A percentile compares a stretch with the other conserved stretches of the same genome.
phyloP scores from a whole-genome alignment of 768 basidiomycete species.

The Boletus rubescentipes region DNA sequence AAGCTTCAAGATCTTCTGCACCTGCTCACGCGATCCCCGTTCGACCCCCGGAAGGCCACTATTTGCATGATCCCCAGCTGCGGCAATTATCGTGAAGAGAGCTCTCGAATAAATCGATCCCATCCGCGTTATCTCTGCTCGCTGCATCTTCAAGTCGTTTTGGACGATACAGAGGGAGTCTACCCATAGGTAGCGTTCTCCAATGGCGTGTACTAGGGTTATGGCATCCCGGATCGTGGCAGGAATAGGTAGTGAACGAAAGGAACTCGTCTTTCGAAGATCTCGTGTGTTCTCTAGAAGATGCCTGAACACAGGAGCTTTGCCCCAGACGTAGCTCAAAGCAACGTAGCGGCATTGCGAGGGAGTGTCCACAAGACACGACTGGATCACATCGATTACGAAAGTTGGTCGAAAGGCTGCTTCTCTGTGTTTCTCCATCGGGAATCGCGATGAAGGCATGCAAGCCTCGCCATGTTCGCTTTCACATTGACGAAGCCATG shows the following conservation, averaged over 20 bases:
- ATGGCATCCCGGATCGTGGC: conserved; percentile 26
- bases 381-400: conserved; percentile 16
- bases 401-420: too few relatives aligned
- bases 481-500: conserved; percentile 18
- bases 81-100: conserved; percentile 21
- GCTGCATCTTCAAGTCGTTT: conserved; percentile 14
- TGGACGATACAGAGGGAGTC: conserved; percentile 27
- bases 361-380: conserved; percentile 19
- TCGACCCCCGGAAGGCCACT: conserved; percentile 12
- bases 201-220: conserved; percentile 16
- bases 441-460: background rate
- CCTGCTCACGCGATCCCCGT: background rate
- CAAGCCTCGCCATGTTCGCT: conserved; percentile 10
- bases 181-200: conserved; percentile 27
- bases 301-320: conserved; percentile 7
- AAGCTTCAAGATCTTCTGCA: conserved; percentile 11
- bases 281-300: conserved; percentile 2
- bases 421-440: background rate
- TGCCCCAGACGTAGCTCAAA: conserved; percentile 26
- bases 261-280: background rate
- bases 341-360: conserved; percentile 23
- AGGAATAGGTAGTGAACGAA: conserved; percentile 9
- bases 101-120: conserved; percentile 18
- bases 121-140: conserved; percentile 22
- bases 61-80: conserved; percentile 7